phyloP scores from a whole-genome alignment of 75 land plant species.

The Pinus taeda region DNA sequence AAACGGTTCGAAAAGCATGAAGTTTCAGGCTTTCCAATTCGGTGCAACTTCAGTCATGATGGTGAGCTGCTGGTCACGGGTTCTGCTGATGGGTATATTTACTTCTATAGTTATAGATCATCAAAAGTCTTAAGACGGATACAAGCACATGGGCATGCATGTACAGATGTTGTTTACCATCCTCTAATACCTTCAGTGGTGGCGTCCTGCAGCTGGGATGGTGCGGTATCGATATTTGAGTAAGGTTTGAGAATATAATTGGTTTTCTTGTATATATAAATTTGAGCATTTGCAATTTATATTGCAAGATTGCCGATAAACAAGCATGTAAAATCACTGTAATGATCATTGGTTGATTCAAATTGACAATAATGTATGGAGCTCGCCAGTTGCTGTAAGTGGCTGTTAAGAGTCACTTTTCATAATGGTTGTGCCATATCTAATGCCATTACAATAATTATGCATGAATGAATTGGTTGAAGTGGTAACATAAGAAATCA shows the following conservation, averaged over 20 bases:
- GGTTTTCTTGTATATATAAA: too few species aligned
- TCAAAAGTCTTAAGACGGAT: slow-evolving; percentile 49
- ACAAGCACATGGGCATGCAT: slow-evolving; percentile 59
- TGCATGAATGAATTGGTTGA: too few species aligned
- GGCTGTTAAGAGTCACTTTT: too few species aligned
- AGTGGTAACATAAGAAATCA: too few species aligned
- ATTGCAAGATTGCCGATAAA: too few species aligned
- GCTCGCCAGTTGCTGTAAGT: too few species aligned
- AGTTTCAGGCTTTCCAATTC: slow-evolving; percentile 83
- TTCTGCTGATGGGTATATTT: slow-evolving; percentile 80
- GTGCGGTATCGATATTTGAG: slow-evolving; percentile 61
- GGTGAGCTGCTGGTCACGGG: slow-evolving; percentile 68
- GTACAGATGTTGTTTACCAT: slow-evolving; percentile 77
- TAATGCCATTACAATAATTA: too few species aligned
- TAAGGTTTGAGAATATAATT: not conserved
- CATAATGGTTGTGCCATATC: too few species aligned
- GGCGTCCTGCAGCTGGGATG: slow-evolving; percentile 87
- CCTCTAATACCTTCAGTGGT: slow-evolving; percentile 68
- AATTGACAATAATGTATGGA: too few species aligned
- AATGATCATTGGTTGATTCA: too few species aligned
- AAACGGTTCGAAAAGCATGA: slow-evolving; percentile 80
- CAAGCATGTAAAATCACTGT: too few species aligned
- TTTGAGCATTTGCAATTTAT: too few species aligned
- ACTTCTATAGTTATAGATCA: slow-evolving; percentile 62
- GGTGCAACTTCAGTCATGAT: slow-evolving; percentile 80